Conservation (phyloP, 345 rosid genomes). For the Cochlearia excelsa region DNA sequence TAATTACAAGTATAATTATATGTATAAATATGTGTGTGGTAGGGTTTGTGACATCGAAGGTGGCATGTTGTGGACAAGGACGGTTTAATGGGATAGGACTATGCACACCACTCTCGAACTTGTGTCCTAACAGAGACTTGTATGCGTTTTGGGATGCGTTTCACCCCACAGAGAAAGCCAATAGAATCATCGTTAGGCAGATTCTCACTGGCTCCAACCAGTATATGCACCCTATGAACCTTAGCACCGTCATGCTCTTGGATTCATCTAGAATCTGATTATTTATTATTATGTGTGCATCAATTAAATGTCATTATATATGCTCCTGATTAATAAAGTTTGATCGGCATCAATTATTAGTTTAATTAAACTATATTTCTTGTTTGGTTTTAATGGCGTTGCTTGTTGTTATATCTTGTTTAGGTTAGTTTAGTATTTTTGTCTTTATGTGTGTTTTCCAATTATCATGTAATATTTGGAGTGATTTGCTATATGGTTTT, state of each 20-base stretch:
- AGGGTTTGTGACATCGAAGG: conserved; percentile 64
- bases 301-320: background rate
- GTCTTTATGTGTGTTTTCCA: background rate
- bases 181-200: conserved; percentile 46
- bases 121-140: conserved; percentile 61
- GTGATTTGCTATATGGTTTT: too few species aligned
- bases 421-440: conserved; percentile 18
- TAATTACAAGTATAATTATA: background rate
- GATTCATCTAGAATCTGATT: conserved; percentile 42
- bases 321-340: conserved; percentile 2
- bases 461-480: conserved; percentile 24
- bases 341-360: background rate
- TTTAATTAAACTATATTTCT: background rate
- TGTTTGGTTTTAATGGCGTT: conserved; percentile 16
- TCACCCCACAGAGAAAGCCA: conserved; percentile 74
- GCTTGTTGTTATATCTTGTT: conserved; percentile 13
- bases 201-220: conserved; percentile 46
- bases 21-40: conserved; percentile 7
- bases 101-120: conserved; percentile 56
- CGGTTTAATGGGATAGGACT: conserved; percentile 69
- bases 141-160: conserved; percentile 74
- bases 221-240: conserved; percentile 75
- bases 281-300: background rate
- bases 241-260: conserved; percentile 53
- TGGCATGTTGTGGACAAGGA: conserved; percentile 85